A percentile compares a stretch with the other conserved stretches of the same genome.
These are phyloP conservation scores for Linnemannia zychae DNA, from an alignment of 192 early-diverging fungal genomes.

Conservation along the genomic window DNA sequence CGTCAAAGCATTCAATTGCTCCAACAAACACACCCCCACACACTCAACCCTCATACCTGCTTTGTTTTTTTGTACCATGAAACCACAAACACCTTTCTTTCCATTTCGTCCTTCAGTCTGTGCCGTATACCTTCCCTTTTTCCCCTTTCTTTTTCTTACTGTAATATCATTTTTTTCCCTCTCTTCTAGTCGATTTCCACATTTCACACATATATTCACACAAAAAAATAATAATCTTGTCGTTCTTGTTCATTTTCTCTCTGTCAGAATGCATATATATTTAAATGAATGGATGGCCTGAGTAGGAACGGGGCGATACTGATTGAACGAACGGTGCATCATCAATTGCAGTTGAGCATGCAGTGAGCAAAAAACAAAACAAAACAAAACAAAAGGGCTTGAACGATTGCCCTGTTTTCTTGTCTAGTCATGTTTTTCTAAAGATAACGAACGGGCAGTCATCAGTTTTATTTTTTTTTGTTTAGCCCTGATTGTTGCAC, in stretches of 20 bases:
- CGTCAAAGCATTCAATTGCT: background rate
- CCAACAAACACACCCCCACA: background rate
- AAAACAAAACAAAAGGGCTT: too few species aligned
- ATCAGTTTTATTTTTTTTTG: too few species aligned
- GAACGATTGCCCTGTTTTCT: too few species aligned
- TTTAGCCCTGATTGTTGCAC: too few species aligned
- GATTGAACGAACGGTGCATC: too few species aligned
- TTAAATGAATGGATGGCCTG: too few species aligned
- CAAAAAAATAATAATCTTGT: background rate
- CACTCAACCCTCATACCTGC: conserved; percentile 4
- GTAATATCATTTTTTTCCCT: conserved; percentile 26
- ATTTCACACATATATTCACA: too few species aligned
- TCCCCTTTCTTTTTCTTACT: conserved; percentile 9
- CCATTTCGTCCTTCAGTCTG: background rate
- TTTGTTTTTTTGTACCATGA: conserved; percentile 11
- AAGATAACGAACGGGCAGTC: too few species aligned
- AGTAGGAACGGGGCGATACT: too few species aligned
- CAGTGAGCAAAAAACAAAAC: too few species aligned
- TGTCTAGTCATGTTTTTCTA: too few species aligned
- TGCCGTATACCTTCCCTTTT: conserved; percentile 13
- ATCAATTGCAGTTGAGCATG: too few species aligned
- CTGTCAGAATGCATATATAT: background rate
- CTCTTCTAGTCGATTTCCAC: background rate
- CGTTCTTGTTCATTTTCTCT: background rate
- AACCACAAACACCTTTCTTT: background rate